phyloP scores from a whole-genome alignment of 305 asterid genomes.

The Euphrasia arctica region DNA sequence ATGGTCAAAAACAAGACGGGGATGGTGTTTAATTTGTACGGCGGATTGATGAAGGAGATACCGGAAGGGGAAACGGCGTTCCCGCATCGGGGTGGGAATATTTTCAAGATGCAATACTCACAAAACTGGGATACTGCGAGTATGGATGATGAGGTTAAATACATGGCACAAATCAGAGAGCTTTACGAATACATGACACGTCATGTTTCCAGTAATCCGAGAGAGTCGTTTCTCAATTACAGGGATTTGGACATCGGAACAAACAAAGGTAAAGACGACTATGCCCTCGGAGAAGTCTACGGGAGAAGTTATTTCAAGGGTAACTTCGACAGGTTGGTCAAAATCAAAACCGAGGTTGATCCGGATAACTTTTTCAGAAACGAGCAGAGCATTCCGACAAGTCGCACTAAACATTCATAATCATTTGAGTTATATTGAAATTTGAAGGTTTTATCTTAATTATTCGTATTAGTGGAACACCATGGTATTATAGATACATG shows the following conservation, averaged over 20 bases:
- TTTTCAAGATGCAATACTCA: background rate
- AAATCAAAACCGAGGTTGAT: background rate
- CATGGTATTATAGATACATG: too few species aligned
- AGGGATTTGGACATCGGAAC: slow-evolving; percentile 1
- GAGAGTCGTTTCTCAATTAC: background rate
- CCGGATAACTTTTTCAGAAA: background rate
- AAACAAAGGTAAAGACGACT: background rate
- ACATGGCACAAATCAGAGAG: background rate
- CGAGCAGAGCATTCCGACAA: background rate
- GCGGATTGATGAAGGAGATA: background rate
- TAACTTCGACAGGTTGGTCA: background rate
- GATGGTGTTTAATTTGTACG: background rate
- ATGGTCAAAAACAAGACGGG: background rate
- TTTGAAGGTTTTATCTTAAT: too few species aligned
- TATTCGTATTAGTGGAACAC: too few species aligned
- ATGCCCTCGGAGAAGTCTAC: background rate
- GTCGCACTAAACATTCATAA: too few species aligned
- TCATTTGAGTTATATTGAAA: too few species aligned
- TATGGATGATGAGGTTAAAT: background rate
- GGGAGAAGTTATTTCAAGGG: background rate
- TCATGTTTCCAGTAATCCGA: background rate
- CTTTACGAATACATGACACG: background rate
- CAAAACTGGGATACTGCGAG: background rate
- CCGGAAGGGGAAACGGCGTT: background rate
- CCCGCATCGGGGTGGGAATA: background rate